Base-by-base conservation (phyloP, 345 rosid species). In the Salix brachista region DNA sequence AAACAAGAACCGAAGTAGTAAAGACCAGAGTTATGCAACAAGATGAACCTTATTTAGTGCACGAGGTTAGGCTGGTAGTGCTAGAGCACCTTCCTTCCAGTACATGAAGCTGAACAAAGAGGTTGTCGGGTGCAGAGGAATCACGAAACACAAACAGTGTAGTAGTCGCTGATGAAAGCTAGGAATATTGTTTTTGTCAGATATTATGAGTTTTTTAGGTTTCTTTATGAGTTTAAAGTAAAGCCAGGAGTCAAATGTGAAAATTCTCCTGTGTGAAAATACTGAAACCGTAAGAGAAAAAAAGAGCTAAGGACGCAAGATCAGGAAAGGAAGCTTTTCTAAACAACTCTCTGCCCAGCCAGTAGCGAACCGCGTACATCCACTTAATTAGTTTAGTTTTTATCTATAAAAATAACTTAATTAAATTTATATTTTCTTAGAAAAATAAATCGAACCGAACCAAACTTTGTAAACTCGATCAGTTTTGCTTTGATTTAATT, bases 311-410 rank as follows among this genome's bases (percentile, higher is more conserved):
- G 42, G 70, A 16, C 39, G 69, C 25, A 32, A 9, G 10, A 58
- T 8, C 26, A 58, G 28, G 62, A 9, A 58, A 58, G 62, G 62
- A 30, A 56, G 62, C 28, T 9, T 61, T 0, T 62, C 44, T 7
- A 39, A 8, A 14, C 36, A n/a, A 36, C 50, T 34, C 6, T 34
- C 37, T 39, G 19, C 25, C 54, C 37, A 3, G 4, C 6, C 41
- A 73, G 39, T 37, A 41, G 52, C 75, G 23, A 39, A 60, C 75
- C 75, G 75, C 48, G 67, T 39, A 14, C 28, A n/a, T 23, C 25
- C 46, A 4, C 4, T 32, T 34, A 34, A 34, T 34, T 34, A 34
- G 6, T 34, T 34, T 34, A 32, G 34, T 32, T 4, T 34, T 34
- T 34, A 34, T 34, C 36, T 34, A 34, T 34, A 34, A 34, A 34